Conservation (phyloP, 2,329 filamentous ascomycete genomes). For the Cyphellophora europaea region DNA sequence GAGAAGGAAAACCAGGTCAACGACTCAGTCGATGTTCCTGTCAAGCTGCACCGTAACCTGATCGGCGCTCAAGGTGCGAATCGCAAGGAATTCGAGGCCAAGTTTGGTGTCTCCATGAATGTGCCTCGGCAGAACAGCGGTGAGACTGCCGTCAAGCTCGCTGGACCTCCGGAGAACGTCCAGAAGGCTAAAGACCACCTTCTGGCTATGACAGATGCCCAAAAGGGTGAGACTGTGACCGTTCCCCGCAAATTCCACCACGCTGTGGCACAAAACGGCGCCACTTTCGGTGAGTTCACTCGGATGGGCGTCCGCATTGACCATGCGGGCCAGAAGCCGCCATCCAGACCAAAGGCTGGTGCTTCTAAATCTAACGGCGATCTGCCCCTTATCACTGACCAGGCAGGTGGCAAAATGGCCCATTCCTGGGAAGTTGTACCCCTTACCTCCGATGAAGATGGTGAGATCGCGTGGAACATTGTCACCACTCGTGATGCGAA, state of each 20-base stretch:
- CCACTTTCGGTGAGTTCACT: conserved; percentile 84
- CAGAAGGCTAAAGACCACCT: conserved; percentile 84
- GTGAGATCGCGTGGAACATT: conserved; percentile 71
- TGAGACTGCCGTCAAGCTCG: conserved; percentile 77
- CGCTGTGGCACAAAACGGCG: conserved; percentile 73
- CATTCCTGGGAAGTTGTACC: conserved; percentile 75
- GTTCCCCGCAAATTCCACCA: conserved; percentile 80
- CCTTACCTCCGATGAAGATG: conserved; percentile 21
- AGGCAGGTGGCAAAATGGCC: conserved; percentile 52
- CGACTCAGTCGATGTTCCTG: conserved; percentile 69
- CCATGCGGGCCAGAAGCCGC: conserved; percentile 71
- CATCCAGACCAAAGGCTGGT: conserved; percentile 51
- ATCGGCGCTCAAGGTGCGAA: conserved; percentile 88
- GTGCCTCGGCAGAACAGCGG: conserved; percentile 82
- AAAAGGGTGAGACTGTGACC: conserved; percentile 78
- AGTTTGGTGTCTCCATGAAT: conserved; percentile 80
- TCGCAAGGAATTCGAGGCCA: conserved; percentile 72
- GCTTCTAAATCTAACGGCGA: conserved; percentile 46
- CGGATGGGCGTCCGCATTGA: conserved; percentile 87
- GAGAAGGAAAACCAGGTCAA: conserved; percentile 76
- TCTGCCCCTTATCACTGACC: conserved; percentile 85
- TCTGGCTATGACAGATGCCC: conserved; percentile 65
- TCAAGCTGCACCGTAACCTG: conserved; percentile 79
- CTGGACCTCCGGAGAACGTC: conserved; percentile 68
- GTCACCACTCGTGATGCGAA: conserved; percentile 47